A percentile compares a stretch with the other conserved stretches of the same genome.
These are phyloP conservation scores for Phytomonas sp. DNA, from an alignment of 208 protist species.

Conservation along the genomic window DNA sequence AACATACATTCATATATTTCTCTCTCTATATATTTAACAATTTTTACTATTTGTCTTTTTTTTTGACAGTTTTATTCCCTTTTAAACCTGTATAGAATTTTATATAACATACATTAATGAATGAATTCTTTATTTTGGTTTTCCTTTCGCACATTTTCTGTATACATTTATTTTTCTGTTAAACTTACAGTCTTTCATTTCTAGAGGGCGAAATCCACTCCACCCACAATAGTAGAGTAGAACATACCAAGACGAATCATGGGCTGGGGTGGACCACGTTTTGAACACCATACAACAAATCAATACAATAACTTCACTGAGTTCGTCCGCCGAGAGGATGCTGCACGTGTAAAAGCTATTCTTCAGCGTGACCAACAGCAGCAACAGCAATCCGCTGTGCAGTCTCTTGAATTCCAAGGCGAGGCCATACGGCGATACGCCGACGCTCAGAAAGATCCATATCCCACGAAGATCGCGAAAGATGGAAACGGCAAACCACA, in stretches of 20 bases:
- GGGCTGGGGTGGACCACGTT: conserved; percentile 46
- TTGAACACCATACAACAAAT: conserved; percentile 54
- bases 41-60: conserved; percentile 14
- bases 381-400: conserved; percentile 7
- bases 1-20: conserved; percentile 6
- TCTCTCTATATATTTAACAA: not conserved
- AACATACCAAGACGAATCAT: conserved; percentile 13
- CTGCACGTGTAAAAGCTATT: conserved; percentile 42
- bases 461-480: conserved; percentile 10
- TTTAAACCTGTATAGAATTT: not conserved
- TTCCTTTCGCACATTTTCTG: conserved; percentile 8
- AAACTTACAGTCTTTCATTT: conserved; percentile 2
- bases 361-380: conserved; percentile 16
- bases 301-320: conserved; percentile 52
- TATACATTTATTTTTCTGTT: conserved; percentile 13
- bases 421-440: conserved; percentile 24
- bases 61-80: not conserved
- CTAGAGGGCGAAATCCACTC: conserved; percentile 5
- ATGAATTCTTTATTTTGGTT: not conserved
- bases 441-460: conserved; percentile 12
- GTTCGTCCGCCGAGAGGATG: conserved; percentile 54
- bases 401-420: not conserved
- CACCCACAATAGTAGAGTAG: not conserved
- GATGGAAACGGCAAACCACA: conserved; percentile 18
- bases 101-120: not conserved